phyloP scores from a whole-genome alignment of 768 basidiomycete species.

The Tricholoma terreum region DNA sequence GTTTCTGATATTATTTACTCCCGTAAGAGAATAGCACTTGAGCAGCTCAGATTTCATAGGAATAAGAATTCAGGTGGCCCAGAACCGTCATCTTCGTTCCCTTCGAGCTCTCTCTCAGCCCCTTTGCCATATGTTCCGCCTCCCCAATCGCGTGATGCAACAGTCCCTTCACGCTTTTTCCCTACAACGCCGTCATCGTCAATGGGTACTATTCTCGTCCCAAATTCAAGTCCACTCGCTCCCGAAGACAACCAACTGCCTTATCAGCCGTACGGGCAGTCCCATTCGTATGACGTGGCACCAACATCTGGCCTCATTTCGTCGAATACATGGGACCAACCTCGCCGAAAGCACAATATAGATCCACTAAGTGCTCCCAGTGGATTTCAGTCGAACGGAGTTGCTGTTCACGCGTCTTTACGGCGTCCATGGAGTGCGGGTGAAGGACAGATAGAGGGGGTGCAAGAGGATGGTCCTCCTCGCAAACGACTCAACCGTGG shows the following conservation, averaged over 20 bases:
- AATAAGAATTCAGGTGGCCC: conserved; percentile 29
- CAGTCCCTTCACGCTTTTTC: conserved; percentile 63
- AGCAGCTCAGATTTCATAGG: conserved; percentile 46
- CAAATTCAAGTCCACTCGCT: conserved; percentile 66
- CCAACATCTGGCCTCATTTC: conserved; percentile 37
- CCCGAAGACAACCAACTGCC: conserved; percentile 37
- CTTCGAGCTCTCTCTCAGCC: conserved; percentile 19
- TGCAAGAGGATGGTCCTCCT: conserved; percentile 62
- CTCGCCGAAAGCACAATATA: conserved; percentile 26
- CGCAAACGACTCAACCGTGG: conserved; percentile 68
- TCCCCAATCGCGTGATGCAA: conserved; percentile 77
- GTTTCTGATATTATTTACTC: conserved; percentile 16
- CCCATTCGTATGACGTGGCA: conserved; percentile 41
- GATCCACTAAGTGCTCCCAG: conserved; percentile 63
- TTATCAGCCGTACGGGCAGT: conserved; percentile 38
- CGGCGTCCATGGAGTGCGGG: conserved; percentile 43
- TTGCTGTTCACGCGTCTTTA: conserved; percentile 49
- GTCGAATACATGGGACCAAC: conserved; percentile 34
- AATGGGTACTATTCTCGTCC: conserved; percentile 63
- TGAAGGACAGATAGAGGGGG: conserved; percentile 34
- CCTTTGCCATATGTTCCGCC: conserved; percentile 32
- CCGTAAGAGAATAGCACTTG: conserved; percentile 42
- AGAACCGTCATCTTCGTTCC: conserved; percentile 24
- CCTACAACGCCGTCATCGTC: conserved; percentile 38
- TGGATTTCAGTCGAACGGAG: conserved; percentile 47